Evolutionary conservation across 257 asterid genomes (phyloP), one percentile per base, ranked within the genome.

Genomic region (Gardenia jasminoides): DNA sequence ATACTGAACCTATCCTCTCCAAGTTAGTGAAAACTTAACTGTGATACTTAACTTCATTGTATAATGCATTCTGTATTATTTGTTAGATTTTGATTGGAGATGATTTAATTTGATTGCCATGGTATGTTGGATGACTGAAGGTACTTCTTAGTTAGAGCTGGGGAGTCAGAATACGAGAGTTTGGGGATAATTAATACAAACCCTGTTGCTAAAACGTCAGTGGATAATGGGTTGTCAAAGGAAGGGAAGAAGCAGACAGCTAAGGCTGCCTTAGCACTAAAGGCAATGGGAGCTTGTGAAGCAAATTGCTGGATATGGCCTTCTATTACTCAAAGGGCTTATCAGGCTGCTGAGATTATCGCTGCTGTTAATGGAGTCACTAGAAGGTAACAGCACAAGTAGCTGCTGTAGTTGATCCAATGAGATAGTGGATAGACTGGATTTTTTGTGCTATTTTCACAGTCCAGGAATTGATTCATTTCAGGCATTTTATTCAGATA

Each of bases 291-390:
- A 75, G 98, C 99, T 28, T 94, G 97, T 81, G 97, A 93, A 78
- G 86, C 69, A 44, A 94, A 80, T 80, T 94, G 98, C 71, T 94
- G 99, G 99, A 90, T 94, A 85, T 94, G 99, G 98, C 99, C 99
- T 78, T 94, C 98, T 28, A 94, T 94, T 54, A 93, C 99, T 75
- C 99, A 93, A 87, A 93, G 97, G 72, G 93, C 99, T 82, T 94
- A 93, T 83, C 99, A 94, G 76, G 92, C 98, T 87, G 99, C 99
- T 72, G 99, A 94, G 92, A 88, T 93, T 61, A 94, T 94, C 69
- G 98, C 93, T 79, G 93, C 98, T 70, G 90, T 89, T 74, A 91
- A 89, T 78, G 97, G 92, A 9, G 75, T 94, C 79, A 74, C 39
- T 62, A 79, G 99, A 88, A 94, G 97, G 99, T 92, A 79, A 26